Base-by-base conservation (phyloP, 2,329 filamentous ascomycete genomes). In the Penicillium sp. region DNA sequence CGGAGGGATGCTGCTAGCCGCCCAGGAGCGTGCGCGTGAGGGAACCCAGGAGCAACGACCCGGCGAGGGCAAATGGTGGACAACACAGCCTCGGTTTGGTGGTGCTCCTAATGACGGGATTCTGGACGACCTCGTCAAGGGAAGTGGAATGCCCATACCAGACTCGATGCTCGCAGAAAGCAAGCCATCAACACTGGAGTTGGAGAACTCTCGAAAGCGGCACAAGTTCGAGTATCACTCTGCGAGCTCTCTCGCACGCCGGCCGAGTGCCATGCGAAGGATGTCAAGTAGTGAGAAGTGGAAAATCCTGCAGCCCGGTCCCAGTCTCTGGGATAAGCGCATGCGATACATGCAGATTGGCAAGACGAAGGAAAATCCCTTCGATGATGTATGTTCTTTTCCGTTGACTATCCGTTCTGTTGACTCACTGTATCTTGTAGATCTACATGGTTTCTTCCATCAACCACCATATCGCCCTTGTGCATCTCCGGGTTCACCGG, bases 1-100 rank as follows among this genome's bases (percentile, higher is more conserved):
- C 3, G 76, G 74, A 4, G 72, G 69, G 1, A 62, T 80, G 57
- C 60, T 82, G 10, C 63, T 77, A 13, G 55, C 79, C 2, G 78
- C 77, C 1, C 76, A 81, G 55, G 76, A 81, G 55, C 69, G 78
- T 25, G 67, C 68, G n/a, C 67, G 77, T 35, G 69, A 80, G 50
- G 76, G 75, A 0, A 65, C 61, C 36, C 52, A 52, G 1, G 74
- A 78, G 48, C 54, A 59, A 32, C 68, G 60, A 35, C 68, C 73
- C 3, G 74, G 75, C 1, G 70, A 76, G 47, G 74, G 73, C 2
- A 70, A 76, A 51, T 82, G 78, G 77, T 82, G 75, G 75, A 74
- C 75, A 2, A 69, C 62, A 2, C 67, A 61, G 35, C 69, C 72
- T 16, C 68, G 77, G 36, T 80, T 75, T 69, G 77, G 77, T 35